Base-by-base conservation (phyloP, 2,329 filamentous ascomycete species). In the Fusarium sp. region DNA sequence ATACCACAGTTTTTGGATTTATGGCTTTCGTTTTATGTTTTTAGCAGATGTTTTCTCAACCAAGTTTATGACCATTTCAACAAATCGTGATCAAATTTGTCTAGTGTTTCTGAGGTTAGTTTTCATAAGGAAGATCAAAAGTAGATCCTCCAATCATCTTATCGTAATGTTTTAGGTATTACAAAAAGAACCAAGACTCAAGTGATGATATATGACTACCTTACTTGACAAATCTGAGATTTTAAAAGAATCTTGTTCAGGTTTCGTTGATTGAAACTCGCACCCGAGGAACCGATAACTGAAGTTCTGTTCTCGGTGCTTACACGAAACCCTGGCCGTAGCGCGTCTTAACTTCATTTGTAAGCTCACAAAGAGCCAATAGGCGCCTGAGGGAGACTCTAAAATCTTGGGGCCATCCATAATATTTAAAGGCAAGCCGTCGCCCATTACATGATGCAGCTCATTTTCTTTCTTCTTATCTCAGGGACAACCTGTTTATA, bases 1-100 rank as follows among this genome's bases (percentile, higher is more conserved):
- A 76, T 76, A 76, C 74, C 74, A 52, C 33, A 30, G 32, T 52
- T 52, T 23, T 35, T 64, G 45, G 49, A 57, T 45, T 58, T 59
- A 55, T 53, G 52, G 40, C 41, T 54, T 65, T 66, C 52, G 23
- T 64, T 30, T 37, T 37, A 15, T 46, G 35, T 57, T 64, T 62
- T 32, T 62, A 35, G 27, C 15, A 55, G 32, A 37, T 46, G 7
- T 27, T 52, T 40, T 20, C 10, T 23, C 17, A 50, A 50, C 32
- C 49, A 27, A 26, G 32, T 37, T 50, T 55, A 45, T 15, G 18
- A 33, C 33, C 48, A 40, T 13, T 52, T 40, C 13, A 40, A 27
- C 13, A 52, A 38, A 52, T 52, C 48, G 38, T 40, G 15, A 38
- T 52, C 17, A 27, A 26, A 52, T 17, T 26, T 32, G 26, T 7